phyloP scores from a whole-genome alignment of 2,329 filamentous ascomycete species.

The Anthostomella pinea region DNA sequence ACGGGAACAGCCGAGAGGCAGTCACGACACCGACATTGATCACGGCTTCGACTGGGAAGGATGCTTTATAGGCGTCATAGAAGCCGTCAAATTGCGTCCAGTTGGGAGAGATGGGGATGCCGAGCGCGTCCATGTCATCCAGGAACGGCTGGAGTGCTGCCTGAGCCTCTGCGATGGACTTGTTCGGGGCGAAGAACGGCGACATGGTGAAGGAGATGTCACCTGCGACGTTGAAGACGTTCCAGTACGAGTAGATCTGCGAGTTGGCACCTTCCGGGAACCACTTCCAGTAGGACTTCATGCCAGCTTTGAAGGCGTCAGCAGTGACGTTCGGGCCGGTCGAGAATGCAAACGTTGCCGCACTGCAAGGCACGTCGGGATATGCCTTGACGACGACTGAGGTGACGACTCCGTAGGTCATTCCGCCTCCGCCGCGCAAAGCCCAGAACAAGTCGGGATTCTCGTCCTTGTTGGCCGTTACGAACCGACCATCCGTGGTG shows the following conservation, averaged over 20 bases:
- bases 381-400: slow-evolving; percentile 35
- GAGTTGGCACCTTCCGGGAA: no score
- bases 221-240: no score
- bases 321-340: not conserved
- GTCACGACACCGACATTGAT: slow-evolving; percentile 29
- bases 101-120: slow-evolving; percentile 21
- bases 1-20: slow-evolving; percentile 40
- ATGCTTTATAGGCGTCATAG: slow-evolving; percentile 34
- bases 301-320: no score
- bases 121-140: no score
- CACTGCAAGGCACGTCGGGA: slow-evolving; percentile 32
- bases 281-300: no score
- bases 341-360: slow-evolving; percentile 16
- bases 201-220: no score
- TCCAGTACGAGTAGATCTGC: no score
- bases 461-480: slow-evolving; percentile 39
- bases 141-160: no score
- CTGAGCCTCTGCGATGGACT: no score
- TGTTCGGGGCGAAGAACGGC: no score
- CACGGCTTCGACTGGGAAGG: slow-evolving; percentile 38
- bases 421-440: slow-evolving; percentile 10
- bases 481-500: slow-evolving; percentile 41
- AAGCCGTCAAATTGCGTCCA: slow-evolving; percentile 36
- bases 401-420: slow-evolving; percentile 38
- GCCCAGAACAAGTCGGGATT: slow-evolving; percentile 43